Percentiles rank a stretch among this genome's conserved stretches.
Evolutionary conservation across 2,329 filamentous ascomycete genomes (phyloP).

Genomic region (Monosporascus sp.): DNA sequence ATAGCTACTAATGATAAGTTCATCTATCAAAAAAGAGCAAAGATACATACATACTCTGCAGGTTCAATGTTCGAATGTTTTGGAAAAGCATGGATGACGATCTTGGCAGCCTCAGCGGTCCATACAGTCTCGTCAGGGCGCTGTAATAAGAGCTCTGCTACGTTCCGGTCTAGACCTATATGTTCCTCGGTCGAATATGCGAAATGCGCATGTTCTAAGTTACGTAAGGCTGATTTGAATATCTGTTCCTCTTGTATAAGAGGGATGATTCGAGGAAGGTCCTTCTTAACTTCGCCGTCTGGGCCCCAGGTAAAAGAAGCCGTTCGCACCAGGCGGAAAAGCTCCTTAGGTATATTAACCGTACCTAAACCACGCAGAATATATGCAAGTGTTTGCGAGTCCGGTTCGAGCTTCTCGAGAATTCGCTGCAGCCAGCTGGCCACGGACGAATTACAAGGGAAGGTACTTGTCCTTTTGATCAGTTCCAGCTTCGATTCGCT

Average conservation of each 20-base stretch:
- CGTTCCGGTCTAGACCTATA: not conserved
- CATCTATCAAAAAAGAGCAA: not conserved
- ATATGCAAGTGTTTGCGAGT: conserved; percentile 1
- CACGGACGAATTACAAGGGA: conserved; percentile 3
- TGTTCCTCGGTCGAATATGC: not conserved
- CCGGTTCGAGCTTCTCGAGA: not conserved
- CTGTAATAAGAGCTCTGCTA: not conserved
- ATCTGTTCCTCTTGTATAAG: not conserved
- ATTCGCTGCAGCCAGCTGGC: conserved; percentile 1
- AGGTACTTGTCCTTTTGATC: conserved; percentile 1
- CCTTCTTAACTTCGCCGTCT: not conserved
- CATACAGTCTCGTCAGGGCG: not conserved
- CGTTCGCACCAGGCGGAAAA: conserved; percentile 1
- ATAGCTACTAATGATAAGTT: conserved; percentile 1
- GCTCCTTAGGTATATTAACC: not conserved
- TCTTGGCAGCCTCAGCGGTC: not conserved
- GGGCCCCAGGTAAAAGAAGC: conserved; percentile 2
- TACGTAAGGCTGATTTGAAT: not conserved
- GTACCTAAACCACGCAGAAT: conserved; percentile 3
- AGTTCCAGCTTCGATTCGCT: conserved; percentile 2
- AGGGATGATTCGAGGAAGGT: not conserved
- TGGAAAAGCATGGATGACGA: not conserved
- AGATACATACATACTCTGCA: not conserved
- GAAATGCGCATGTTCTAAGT: not conserved
- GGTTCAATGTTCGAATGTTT: not conserved